Conservation (phyloP, 2,329 filamentous ascomycete genomes). For the Lasiodiplodia citricola region DNA sequence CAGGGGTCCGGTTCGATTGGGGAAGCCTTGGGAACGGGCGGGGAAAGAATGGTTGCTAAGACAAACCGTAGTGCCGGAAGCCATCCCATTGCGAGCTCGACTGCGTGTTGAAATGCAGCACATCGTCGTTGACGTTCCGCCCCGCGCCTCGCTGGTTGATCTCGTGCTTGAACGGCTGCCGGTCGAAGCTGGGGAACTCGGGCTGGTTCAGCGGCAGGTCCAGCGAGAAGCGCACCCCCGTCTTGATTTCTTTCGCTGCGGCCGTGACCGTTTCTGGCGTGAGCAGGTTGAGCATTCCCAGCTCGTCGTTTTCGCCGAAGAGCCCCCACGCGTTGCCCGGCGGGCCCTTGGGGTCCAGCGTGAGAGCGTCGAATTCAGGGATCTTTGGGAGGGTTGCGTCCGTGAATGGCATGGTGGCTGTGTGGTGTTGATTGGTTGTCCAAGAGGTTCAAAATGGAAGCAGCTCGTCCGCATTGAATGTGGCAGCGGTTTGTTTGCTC, state of each 20-base stretch:
- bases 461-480: not conserved
- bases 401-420: slow-evolving; percentile 8
- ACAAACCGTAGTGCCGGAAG: slow-evolving; percentile 41
- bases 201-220: slow-evolving; percentile 51
- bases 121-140: slow-evolving; percentile 45
- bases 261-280: slow-evolving; percentile 52
- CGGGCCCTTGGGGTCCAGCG: slow-evolving; percentile 56
- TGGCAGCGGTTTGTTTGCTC: not conserved
- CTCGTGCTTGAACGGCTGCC: slow-evolving; percentile 39
- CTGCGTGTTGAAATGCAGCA: slow-evolving; percentile 46
- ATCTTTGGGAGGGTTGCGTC: slow-evolving; percentile 29
- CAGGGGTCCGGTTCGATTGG: not conserved
- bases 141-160: slow-evolving; percentile 36
- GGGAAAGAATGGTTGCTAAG: not conserved
- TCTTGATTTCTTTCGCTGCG: slow-evolving; percentile 54
- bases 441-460: not conserved
- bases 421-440: not conserved
- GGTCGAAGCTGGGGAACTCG: slow-evolving; percentile 44
- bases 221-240: slow-evolving; percentile 45
- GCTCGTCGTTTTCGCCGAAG: slow-evolving; percentile 57
- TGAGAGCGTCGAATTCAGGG: slow-evolving; percentile 54
- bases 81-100: slow-evolving; percentile 47
- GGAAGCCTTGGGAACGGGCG: not conserved
- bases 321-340: slow-evolving; percentile 63
- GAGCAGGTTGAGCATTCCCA: slow-evolving; percentile 62